Evolutionary conservation across 2,329 filamentous ascomycete genomes (phyloP), one percentile per base, ranked within the genome.

Genomic region (Coniella lustricola): DNA sequence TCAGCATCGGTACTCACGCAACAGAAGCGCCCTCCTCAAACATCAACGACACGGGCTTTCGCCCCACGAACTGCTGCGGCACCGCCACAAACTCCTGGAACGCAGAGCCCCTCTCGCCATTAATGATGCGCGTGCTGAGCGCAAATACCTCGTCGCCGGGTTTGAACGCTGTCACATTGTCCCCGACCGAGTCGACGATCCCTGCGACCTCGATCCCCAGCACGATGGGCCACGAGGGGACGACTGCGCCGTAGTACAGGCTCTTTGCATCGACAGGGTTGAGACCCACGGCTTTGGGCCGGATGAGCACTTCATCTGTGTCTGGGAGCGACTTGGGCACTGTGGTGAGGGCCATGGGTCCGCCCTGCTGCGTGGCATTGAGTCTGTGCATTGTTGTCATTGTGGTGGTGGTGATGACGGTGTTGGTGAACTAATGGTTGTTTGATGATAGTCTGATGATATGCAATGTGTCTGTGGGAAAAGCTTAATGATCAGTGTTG

Each of bases 261-360:
- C 60, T 63, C 52, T 67, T 67, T 49, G 55, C 60, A 39, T 68
- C 66, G 2, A 65, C 56, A 0, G 56, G 59, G 39, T 68, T 67
- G 18, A 68, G 49, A 1, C 57, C 63, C 10, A 67, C 55, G 10
- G 61, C 61, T 20, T 59, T 59, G 20, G 60, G 54, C 16, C 61
- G 62, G 49, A 68, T 62, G 49, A 56, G 52, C 9, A 68, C 54
- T 52, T 67, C 61, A 3, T 55, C 45, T 12, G 58, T 50, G 3
- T 50, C 54, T 1, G 61, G 61, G 3, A 34, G 53, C 5, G 61
- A 58, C 34, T 53, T 52, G n/a, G 37, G 34, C 0, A 39, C 52
- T 3, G 53, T 52, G 3, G 51, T 44, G 2, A 62, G 4, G 17
- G 14, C 12, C 16, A 51, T 32, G 4, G 41, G 44, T 5, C 49